phyloP scores from a whole-genome alignment of 805 yeast genomes.

The Groenewaldozyma tartarivorans region DNA sequence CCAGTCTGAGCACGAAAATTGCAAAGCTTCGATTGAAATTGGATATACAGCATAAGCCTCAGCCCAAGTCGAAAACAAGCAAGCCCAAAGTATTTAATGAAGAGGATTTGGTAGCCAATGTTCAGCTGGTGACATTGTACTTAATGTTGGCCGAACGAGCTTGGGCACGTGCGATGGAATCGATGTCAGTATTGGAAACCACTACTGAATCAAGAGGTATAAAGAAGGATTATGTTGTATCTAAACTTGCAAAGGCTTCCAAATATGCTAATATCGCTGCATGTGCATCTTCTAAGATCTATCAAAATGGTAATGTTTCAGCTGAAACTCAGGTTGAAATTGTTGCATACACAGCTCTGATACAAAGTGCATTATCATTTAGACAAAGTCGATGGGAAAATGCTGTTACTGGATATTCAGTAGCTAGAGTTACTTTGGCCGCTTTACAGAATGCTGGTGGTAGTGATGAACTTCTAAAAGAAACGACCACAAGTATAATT shows the following conservation, averaged over 20 bases:
- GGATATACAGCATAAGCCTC: conserved; percentile 53
- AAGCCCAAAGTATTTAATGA: conserved; percentile 37
- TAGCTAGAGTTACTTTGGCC: conserved; percentile 54
- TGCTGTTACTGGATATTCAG: conserved; percentile 44
- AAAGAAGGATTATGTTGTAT: conserved; percentile 37
- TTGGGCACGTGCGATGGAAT: conserved; percentile 56
- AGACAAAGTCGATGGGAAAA: conserved; percentile 45
- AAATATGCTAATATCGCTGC: conserved; percentile 18
- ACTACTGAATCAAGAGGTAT: conserved; percentile 38
- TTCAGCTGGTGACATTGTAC: conserved; percentile 47
- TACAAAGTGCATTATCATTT: conserved; percentile 43
- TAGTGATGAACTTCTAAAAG: conserved; percentile 34
- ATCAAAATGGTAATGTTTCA: conserved; percentile 19
- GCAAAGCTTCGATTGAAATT: conserved; percentile 57
- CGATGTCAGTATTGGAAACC: conserved; percentile 45
- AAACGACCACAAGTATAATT: conserved; percentile 46
- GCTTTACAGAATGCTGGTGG: conserved; percentile 34
- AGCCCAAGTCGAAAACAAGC: conserved; percentile 41
- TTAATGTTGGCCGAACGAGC: conserved; percentile 72
- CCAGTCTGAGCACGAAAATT: conserved; percentile 48
- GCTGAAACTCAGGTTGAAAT: conserved; percentile 26
- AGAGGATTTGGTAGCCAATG: conserved; percentile 43
- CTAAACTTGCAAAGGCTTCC: conserved; percentile 61
- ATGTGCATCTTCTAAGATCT: neutral
- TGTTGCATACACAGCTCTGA: conserved; percentile 23